Evolutionary conservation across 805 yeast genomes (phyloP).

Genomic region (Wickerhamomyces ciferrii): DNA sequence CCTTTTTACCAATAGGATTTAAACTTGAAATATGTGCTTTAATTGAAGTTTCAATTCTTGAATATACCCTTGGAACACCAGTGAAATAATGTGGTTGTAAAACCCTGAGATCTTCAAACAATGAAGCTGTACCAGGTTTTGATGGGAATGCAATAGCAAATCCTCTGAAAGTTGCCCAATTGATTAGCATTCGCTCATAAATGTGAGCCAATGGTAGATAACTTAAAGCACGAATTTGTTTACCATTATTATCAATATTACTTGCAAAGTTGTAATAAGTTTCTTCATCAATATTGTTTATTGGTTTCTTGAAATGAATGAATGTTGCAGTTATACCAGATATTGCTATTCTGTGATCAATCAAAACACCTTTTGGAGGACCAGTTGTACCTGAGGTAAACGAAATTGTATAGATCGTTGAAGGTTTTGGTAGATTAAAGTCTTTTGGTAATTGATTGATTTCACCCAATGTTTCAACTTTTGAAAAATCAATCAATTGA

Average conservation of each 20-base stretch:
- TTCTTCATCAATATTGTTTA: neutral
- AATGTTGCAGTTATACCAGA: conserved; percentile 29
- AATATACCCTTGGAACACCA: conserved; percentile 54
- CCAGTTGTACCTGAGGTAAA: conserved; percentile 70
- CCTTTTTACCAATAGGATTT: conserved; percentile 7
- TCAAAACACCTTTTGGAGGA: conserved; percentile 54
- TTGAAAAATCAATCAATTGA: conserved; percentile 30
- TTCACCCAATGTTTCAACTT: conserved; percentile 27
- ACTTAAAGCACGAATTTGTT: conserved; percentile 25
- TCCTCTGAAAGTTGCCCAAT: conserved; percentile 27
- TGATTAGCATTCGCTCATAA: conserved; percentile 43
- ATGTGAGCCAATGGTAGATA: conserved; percentile 60
- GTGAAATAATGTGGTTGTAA: conserved; percentile 42
- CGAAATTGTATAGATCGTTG: conserved; percentile 44
- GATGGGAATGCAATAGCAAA: conserved; percentile 41
- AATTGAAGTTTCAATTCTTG: conserved; percentile 45
- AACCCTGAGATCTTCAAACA: conserved; percentile 44
- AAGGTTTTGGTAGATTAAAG: conserved; percentile 28
- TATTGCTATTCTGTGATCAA: conserved; percentile 38
- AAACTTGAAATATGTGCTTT: conserved; percentile 18
- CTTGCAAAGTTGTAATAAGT: conserved; percentile 3
- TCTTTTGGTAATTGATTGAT: conserved; percentile 28
- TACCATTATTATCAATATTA: conserved; percentile 12
- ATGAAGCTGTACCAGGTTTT: conserved; percentile 34
- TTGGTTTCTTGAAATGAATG: conserved; percentile 4